Evolutionary conservation across 2,329 filamentous ascomycete genomes (phyloP).

Genomic region (Diaporthe australafricana): DNA sequence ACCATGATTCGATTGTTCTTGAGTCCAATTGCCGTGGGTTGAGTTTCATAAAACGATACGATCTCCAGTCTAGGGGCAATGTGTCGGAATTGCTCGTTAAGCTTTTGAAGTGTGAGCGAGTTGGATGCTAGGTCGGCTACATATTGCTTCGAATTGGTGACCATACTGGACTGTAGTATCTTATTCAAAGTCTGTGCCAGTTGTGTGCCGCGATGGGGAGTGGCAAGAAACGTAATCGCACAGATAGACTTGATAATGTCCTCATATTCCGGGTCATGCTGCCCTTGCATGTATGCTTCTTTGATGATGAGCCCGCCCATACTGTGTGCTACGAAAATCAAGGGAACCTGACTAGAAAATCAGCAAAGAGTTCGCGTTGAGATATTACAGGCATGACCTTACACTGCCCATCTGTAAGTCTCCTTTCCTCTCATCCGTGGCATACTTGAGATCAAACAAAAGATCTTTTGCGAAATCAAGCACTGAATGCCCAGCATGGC

Average conservation of each 20-base stretch:
- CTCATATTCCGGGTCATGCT: constrained; percentile 42
- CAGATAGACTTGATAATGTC: constrained; percentile 43
- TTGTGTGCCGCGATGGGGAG: constrained; percentile 47
- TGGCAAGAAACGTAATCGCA: constrained; percentile 48
- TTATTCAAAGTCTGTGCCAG: constrained; percentile 46
- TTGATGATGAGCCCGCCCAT: constrained; percentile 20
- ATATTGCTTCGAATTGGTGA: constrained; percentile 37
- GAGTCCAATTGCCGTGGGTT: constrained; percentile 38
- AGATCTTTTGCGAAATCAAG: constrained; percentile 8
- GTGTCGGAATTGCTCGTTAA: constrained; percentile 50
- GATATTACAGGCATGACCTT: not conserved
- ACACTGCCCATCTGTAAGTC: not conserved
- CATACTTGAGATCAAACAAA: not conserved
- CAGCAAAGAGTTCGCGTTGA: not conserved
- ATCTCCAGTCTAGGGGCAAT: constrained; percentile 43
- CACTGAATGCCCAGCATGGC: not conserved
- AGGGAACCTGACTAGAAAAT: not conserved
- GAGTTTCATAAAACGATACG: constrained; percentile 50
- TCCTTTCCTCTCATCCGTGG: not conserved
- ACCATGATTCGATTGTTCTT: constrained; percentile 33
- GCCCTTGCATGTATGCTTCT: constrained; percentile 40
- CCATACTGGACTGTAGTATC: constrained; percentile 39
- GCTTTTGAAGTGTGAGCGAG: constrained; percentile 40
- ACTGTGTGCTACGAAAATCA: constrained; percentile 15
- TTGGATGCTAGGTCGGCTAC: constrained; percentile 41